phyloP scores from a whole-genome alignment of 192 early-diverging fungal species.

The Entomortierella parvispora region DNA sequence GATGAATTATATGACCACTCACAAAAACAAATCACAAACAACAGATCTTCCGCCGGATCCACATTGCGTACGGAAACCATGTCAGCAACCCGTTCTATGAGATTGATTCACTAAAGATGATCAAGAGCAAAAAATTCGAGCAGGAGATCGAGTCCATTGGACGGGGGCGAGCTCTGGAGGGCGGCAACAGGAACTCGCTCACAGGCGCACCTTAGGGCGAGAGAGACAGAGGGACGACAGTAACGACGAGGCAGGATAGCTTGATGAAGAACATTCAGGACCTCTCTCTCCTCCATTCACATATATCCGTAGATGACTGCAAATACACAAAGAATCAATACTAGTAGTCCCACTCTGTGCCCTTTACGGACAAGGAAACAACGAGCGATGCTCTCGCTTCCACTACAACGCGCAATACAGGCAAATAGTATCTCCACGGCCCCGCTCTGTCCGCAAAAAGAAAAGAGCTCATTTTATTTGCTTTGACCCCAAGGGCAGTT shows the following conservation, averaged over 20 bases:
- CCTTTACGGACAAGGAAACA: too few relatives aligned
- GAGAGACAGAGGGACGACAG: too few relatives aligned
- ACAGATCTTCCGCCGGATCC: constrained; percentile 84
- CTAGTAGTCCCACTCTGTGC: too few relatives aligned
- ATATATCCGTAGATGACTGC: too few relatives aligned
- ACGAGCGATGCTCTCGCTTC: too few relatives aligned
- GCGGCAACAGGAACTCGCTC: constrained; percentile 39
- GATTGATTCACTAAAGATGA: constrained; percentile 63
- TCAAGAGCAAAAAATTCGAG: constrained; percentile 64
- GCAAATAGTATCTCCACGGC: not conserved
- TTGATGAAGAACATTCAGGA: too few relatives aligned
- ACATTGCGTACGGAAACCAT: constrained; percentile 81
- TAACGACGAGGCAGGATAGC: not conserved
- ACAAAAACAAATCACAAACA: not conserved
- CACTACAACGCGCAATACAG: not conserved
- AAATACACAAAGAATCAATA: too few relatives aligned
- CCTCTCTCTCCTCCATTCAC: too few relatives aligned
- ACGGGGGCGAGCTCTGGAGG: constrained; percentile 34
- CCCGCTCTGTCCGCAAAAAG: not conserved
- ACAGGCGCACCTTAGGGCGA: not conserved
- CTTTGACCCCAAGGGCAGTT: too few relatives aligned
- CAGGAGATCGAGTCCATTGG: constrained; percentile 69
- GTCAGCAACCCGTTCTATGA: constrained; percentile 92
- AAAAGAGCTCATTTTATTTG: constrained; percentile 2
- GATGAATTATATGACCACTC: not conserved